Evolutionary conservation across 169 alveolate genomes (phyloP).

Genomic region (Plasmodium relictum): DNA sequence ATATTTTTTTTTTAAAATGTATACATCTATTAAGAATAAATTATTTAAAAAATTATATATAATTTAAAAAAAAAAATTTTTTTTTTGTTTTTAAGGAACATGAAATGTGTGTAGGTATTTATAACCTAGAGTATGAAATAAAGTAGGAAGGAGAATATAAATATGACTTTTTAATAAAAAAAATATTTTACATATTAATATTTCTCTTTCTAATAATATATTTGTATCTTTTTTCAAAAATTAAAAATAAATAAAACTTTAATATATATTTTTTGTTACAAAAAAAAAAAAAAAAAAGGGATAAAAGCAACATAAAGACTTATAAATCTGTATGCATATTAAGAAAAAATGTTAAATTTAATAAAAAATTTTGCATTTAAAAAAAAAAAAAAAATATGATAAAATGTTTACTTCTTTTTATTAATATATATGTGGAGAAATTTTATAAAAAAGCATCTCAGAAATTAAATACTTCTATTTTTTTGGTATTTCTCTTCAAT

Average conservation of each 20-base stretch:
- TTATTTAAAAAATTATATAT: no score
- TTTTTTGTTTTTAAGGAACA: constrained; percentile 38
- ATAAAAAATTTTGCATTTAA: no score
- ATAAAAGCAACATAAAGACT: not conserved
- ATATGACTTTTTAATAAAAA: no score
- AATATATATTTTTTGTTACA: not conserved
- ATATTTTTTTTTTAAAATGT: no score
- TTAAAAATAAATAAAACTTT: not conserved
- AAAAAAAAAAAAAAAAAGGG: not conserved
- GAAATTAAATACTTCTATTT: not conserved
- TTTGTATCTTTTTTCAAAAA: not conserved
- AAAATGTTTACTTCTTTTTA: not conserved
- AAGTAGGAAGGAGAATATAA: not conserved
- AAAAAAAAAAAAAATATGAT: no score
- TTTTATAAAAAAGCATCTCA: no score
- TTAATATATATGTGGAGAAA: not conserved
- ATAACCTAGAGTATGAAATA: constrained; percentile 51
- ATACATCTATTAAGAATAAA: no score
- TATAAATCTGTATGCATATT: no score
- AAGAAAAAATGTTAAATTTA: no score
- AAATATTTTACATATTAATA: no score
- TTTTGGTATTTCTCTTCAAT: not conserved
- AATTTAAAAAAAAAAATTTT: no score
- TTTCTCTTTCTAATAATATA: not conserved
- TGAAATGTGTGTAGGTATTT: constrained; percentile 70